Evolutionary conservation across 371 early-diverging fungal genomes (phyloP).

Genomic region (Syncephalastrum monosporum): DNA sequence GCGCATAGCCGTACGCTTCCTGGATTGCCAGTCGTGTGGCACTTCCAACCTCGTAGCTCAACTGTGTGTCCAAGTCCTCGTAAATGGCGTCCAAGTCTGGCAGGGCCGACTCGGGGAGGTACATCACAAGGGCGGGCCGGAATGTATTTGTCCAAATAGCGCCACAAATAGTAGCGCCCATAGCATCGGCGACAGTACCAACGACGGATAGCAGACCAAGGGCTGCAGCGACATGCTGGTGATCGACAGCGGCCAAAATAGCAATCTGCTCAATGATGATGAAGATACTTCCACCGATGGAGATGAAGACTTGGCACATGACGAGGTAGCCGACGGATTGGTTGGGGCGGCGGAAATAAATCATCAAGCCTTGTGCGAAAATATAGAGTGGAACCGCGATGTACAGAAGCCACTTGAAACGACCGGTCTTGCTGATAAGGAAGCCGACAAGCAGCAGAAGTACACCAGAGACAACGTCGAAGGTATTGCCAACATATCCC

Average conservation of each 20-base stretch:
- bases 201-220: slow-evolving; percentile 18
- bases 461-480: slow-evolving; percentile 18
- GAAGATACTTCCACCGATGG: slow-evolving; percentile 22
- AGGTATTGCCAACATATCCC: slow-evolving; percentile 17
- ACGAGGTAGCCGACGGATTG: slow-evolving; percentile 20
- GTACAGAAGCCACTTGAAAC: slow-evolving; percentile 18
- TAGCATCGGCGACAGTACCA: slow-evolving; percentile 15
- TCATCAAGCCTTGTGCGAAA: slow-evolving; percentile 22
- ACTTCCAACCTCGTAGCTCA: slow-evolving; percentile 18
- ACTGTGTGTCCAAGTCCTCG: slow-evolving; percentile 17
- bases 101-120: slow-evolving; percentile 11
- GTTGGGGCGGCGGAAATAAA: slow-evolving; percentile 22
- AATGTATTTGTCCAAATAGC: slow-evolving; percentile 21
- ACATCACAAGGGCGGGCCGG: slow-evolving; percentile 7
- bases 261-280: slow-evolving; percentile 19
- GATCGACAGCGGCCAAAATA: slow-evolving; percentile 21
- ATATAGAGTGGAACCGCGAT: slow-evolving; percentile 18
- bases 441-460: slow-evolving; percentile 15
- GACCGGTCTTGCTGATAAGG: slow-evolving; percentile 15
- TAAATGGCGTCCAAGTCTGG: slow-evolving; percentile 13
- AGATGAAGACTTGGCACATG: slow-evolving; percentile 21
- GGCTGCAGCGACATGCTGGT: slow-evolving; percentile 17
- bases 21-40: slow-evolving; percentile 14
- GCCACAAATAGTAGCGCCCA: slow-evolving; percentile 20
- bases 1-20: slow-evolving; percentile 22